Evolutionary conservation across 345 rosid species (phyloP), one percentile per base, ranked within the genome.

Genomic region (Linum lewisii): DNA sequence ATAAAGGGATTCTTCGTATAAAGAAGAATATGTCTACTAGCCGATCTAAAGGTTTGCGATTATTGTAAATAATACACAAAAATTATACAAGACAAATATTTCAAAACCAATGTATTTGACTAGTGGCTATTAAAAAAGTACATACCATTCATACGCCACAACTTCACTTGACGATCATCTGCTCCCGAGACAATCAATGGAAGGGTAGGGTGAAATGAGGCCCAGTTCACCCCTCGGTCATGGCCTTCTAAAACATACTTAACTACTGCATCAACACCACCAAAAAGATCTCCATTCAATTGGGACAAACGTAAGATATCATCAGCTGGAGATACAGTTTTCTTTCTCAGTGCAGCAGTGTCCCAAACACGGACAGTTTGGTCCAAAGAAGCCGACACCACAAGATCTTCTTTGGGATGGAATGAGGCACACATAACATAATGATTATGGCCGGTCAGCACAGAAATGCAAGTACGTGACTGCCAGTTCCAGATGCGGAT

Each of bases 401-500:
- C 90, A 29, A 93, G 90, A 72, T 93, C 99, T 64, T 93, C 99
- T 67, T 90, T 93, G 32, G 88, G 96, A 67, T 93, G 99, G 74
- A 90, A 93, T 52, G 88, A 78, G 57, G 99, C 99, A 74, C 97
- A 90, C 99, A 93, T 93, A 21, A 93, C 97, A 81, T 93, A 93
- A 69, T 93, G 97, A 65, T 90, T 87, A 78, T 93, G 97, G 58
- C 99, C 99, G 4, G 99, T 90, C 70, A 93, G 75, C 32, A 90
- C 99, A 25, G 97, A 87, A 53, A 93, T 80, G 70, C 99, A 90
- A 51, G 95, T 89, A 18, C 97, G 83, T 10, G 99, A 93, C 66
- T 93, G 99, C 99, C 99, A 90, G 71, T 93, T 93, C 97, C 99
- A 90, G 58, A 93, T 80, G 69, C 95, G 92, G 52, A 93, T 93